A percentile compares a stretch with the other conserved stretches of the same genome.
These are phyloP conservation scores for Protea cynaroides DNA, from an alignment of 164 flowering plant species.

Conservation along the genomic window DNA sequence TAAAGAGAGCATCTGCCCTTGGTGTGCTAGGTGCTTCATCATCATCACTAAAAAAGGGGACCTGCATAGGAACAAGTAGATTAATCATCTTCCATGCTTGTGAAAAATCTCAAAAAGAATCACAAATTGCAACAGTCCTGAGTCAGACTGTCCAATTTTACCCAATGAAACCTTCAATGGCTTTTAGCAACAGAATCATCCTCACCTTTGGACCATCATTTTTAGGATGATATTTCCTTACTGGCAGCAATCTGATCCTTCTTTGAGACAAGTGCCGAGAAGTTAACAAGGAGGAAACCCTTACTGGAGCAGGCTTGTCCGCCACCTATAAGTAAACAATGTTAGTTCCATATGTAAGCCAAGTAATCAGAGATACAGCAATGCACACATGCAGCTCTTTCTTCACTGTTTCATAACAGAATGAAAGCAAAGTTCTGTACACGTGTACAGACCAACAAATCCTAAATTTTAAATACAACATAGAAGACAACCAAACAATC, in stretches of 20 bases:
- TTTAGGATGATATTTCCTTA: slow-evolving; percentile 81
- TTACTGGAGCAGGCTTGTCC: slow-evolving; percentile 77
- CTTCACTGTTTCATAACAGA: too few relatives aligned
- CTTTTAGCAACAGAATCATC: neutral
- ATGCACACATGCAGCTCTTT: neutral
- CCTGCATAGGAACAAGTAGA: slow-evolving; percentile 34
- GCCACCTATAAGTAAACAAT: slow-evolving; percentile 41
- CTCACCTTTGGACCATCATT: slow-evolving; percentile 72
- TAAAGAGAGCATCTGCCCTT: slow-evolving; percentile 90
- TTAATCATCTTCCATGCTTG: neutral
- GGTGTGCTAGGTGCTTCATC: slow-evolving; percentile 85
- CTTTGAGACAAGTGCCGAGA: slow-evolving; percentile 84
- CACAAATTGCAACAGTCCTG: neutral
- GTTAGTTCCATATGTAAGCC: neutral
- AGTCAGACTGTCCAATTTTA: neutral
- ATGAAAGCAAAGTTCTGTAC: too few relatives aligned
- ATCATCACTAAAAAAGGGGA: slow-evolving; percentile 83
- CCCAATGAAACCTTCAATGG: neutral
- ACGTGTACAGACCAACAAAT: neutral
- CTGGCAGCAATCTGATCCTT: slow-evolving; percentile 73
- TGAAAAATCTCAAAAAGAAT: neutral
- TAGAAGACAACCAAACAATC: neutral
- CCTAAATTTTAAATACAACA: neutral
- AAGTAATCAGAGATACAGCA: neutral
- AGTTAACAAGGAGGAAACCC: slow-evolving; percentile 79